Base-by-base conservation (phyloP, 139 green algal genomes). In the Micromonas commoda region DNA sequence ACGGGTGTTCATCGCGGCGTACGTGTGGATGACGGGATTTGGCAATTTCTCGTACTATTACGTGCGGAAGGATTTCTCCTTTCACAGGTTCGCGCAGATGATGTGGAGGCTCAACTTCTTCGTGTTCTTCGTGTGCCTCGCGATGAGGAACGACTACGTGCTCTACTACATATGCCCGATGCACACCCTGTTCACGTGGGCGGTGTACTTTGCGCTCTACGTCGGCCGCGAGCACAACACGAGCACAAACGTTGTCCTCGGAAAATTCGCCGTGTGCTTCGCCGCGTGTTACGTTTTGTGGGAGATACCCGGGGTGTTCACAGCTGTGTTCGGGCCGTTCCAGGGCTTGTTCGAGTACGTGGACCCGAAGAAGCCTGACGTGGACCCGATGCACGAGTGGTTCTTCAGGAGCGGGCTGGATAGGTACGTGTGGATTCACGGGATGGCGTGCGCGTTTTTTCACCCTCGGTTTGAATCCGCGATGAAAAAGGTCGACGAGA, bases 101-200 rank as follows among this genome's bases (percentile, higher is more conserved):
- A 94, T 98, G 89, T 98, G 94, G 94, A 86, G 94, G 37, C 85
- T 98, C 19, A 97, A 98, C 83, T 97, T 97, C 81, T 84, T 98
- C 71, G 92, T 94, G 2, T 78, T 90, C 24, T 89, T 93, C 68
- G 64, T 73, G 64, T 97, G 93, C 82, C 61, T 93, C 0, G 87
- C 89, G 52, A 79, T 97, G 65, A 82, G 80, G 68, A 97, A 98
- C 86, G 85, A 82, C 76, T 97, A 97, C 87, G 96, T 98, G 93
- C 88, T 98, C 13, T 98, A 98, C 85, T 98, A 98, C 86, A 98
- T 98, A 82, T 97, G 92, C 87, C 93, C 93, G 77, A 97, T 98
- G 94, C 94, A 98, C 87, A 97, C 94, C 23, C 88, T 97, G 35
- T 98, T 94, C 88, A 97, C 94, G 2, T 71, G 97, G 16, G 85